Evolutionary conservation across 345 rosid genomes (phyloP), one percentile per base, ranked within the genome.

Genomic region (Populus alba): DNA sequence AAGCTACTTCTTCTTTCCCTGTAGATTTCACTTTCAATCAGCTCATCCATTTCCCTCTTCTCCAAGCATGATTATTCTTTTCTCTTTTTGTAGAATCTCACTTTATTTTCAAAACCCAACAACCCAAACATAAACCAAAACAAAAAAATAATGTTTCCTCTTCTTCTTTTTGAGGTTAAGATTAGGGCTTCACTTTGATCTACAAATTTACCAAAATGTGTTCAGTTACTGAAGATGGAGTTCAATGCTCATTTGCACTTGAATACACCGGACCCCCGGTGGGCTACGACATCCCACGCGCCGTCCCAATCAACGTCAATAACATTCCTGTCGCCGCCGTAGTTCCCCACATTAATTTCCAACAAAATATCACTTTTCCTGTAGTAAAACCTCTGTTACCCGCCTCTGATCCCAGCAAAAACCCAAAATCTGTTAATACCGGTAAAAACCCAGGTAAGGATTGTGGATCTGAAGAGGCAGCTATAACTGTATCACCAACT

Each of bases 281-380:
- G 72, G 59, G 87, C 31, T 89, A 87, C 87, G 91, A 91, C 75
- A 86, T 96, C 39, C 99, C 99, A 20, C 92, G 92, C 33, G 99
- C 98, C 5, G 86, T 90, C 77, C 99, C 99, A 2, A 89, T 96
- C 82, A 96, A 92, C 85, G 89, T 93, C n/a, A 87, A 81, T 66
- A 88, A 78, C 62, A 92, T 96, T 80, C 99, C 99, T 7, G 92
- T 96, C n/a, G 99, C 99, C n/a, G 84, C 97, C 22, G 97, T 91
- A 1, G 98, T 91, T 47, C 79, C 96, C n/a, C 90, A 90, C 79
- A 89, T 91, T 29, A 85, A 91, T 62, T 71, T 89, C 35, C 82
- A 89, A 20, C 89, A 87, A 16, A 79, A 88, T 65, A 82, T 92
- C 72, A 80, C 90, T 29, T 85, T 92, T 20, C 99, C 99, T 17